Evolutionary conservation across 2,329 filamentous ascomycete species (phyloP).

Genomic region (Myriosclerotinia curreyana): DNA sequence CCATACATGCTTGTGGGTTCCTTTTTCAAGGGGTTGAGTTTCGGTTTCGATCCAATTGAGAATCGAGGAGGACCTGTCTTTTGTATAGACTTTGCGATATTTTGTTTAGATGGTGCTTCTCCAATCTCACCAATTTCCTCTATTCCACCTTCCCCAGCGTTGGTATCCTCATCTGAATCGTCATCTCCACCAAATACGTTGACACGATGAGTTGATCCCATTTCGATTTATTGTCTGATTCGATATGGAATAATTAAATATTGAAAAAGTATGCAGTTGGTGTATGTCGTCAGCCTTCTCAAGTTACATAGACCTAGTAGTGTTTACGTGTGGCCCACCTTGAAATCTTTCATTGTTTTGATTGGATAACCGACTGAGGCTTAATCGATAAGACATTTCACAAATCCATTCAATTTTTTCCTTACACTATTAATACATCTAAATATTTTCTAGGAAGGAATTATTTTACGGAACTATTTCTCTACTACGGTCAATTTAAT

Average conservation of each 20-base stretch:
- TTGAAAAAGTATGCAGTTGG: no score
- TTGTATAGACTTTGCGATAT: slow-evolving; percentile 37
- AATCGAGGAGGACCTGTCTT: slow-evolving; percentile 38
- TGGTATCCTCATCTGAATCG: slow-evolving; percentile 53
- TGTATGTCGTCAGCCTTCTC: no score
- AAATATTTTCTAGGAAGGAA: neutral
- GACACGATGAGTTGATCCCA: no score
- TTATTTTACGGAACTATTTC: no score
- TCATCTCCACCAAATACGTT: slow-evolving; percentile 55
- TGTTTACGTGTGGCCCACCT: no score
- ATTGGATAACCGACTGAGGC: no score
- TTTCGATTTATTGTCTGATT: no score
- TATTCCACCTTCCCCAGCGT: slow-evolving; percentile 41
- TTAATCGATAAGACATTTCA: slow-evolving; percentile 8
- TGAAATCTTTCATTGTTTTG: no score
- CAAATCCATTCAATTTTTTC: neutral
- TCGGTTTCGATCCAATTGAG: slow-evolving; percentile 36
- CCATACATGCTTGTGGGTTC: slow-evolving; percentile 50
- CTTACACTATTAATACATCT: neutral
- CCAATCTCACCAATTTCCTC: slow-evolving; percentile 62
- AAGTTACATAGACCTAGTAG: no score
- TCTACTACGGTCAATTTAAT: neutral
- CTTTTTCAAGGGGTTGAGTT: slow-evolving; percentile 29
- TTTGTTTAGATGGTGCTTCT: slow-evolving; percentile 44
- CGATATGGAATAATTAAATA: no score